Percentiles rank a stretch among this genome's conserved stretches.
Evolutionary conservation across 2,329 filamentous ascomycete species (phyloP).

Genomic region (Spiromastix sp.): DNA sequence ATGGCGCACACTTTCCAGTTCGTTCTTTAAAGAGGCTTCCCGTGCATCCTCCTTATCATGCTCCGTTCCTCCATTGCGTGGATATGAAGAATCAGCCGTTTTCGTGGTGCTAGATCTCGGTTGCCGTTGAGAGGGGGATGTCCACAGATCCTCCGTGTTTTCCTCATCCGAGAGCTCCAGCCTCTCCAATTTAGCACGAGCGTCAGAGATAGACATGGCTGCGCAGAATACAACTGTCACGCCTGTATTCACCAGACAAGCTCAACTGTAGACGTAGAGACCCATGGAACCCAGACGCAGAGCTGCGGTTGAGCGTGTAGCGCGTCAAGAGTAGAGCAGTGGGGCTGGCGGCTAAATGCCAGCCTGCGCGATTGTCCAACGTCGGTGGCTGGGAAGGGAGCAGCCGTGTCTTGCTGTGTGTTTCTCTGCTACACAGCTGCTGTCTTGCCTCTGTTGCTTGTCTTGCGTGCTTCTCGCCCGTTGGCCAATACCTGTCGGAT

Average conservation of each 20-base stretch:
- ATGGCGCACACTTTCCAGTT: conserved; percentile 71
- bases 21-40: conserved; percentile 63
- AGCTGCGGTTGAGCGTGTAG: no score
- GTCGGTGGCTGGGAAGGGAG: no score
- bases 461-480: no score
- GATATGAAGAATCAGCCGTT: conserved; percentile 18
- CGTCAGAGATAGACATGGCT: conserved; percentile 8
- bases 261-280: background rate
- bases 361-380: no score
- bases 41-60: conserved; percentile 58
- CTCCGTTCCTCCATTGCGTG: conserved; percentile 41
- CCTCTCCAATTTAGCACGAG: conserved; percentile 9
- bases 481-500: no score
- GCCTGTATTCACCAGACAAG: background rate
- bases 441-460: no score
- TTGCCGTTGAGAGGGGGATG: conserved; percentile 41
- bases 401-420: no score
- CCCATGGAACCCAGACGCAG: background rate
- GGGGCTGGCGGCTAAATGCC: no score
- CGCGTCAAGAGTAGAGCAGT: no score
- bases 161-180: conserved; percentile 31
- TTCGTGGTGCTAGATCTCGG: conserved; percentile 23
- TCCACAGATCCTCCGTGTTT: conserved; percentile 47
- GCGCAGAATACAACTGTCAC: no score
- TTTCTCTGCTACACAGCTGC: no score